Base-by-base conservation (phyloP, 768 basidiomycete species). In the Hericium erinaceus region DNA sequence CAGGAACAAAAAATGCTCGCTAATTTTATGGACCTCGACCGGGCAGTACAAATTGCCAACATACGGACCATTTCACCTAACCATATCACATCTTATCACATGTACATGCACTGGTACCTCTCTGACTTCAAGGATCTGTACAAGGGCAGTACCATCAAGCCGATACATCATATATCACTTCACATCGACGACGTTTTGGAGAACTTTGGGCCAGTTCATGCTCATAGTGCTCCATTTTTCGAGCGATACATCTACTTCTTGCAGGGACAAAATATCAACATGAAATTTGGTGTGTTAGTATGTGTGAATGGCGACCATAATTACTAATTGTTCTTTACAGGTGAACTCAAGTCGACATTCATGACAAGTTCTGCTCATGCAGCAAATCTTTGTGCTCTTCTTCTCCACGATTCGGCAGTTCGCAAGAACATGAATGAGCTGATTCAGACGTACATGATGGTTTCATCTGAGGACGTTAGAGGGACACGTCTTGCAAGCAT, bases 1-100 rank as follows among this genome's bases (percentile, higher is more conserved):
- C 24, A 60, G 1, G 1, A 37, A 38, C 41, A 39, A 8, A 44
- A 61, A 8, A 58, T 69, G 50, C 61, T 74, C 6, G 50, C 55
- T 1, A 72, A 74, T 56, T 73, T 69, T 56, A 60, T 73, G 57
- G 62, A 71, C 52, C 61, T 72, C 9, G 65, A 66, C 1, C 52
- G 52, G 2, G 69, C 69, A 0, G 60, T 70, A 7, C 54, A 58
- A n/a, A 48, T 66, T 4, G 67, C 62, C 1, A 65, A 60, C 39
- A 55, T 61, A 52, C 63, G 58, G 9, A 39, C 48, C 4, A 66
- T 60, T 16, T 57, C 65, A 12, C 15, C 2, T 6, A 11, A 59
- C 0, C 59, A 59, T 4, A 55, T 54, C 13, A 12, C 52, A 15
- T 11, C 52, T 40, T 56, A 57, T 16, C 12, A 20, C 6, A 6